phyloP scores from a whole-genome alignment of 1,139 yeast species.

The Yamadazyma epiphylla region DNA sequence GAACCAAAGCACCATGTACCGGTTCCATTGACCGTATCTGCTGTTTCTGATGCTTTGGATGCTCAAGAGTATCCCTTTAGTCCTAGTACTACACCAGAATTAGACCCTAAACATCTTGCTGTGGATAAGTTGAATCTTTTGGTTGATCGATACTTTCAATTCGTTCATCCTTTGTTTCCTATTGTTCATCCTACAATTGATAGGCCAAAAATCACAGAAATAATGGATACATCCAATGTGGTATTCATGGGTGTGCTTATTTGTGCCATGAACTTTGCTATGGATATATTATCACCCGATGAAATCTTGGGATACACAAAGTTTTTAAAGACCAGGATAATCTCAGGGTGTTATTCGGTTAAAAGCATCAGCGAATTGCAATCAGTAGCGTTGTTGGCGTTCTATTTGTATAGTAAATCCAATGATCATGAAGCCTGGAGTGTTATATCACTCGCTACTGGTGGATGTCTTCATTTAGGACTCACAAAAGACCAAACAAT shows the following conservation, averaged over 20 bases:
- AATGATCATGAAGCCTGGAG: slow-evolving; percentile 27
- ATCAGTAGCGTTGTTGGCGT: slow-evolving; percentile 22
- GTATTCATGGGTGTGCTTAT: slow-evolving; percentile 11
- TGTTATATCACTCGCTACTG: slow-evolving; percentile 14
- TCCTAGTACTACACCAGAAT: too few relatives aligned
- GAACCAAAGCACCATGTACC: not conserved
- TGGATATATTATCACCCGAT: slow-evolving; percentile 3
- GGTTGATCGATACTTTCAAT: slow-evolving; percentile 12
- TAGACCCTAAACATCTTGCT: slow-evolving; percentile 5
- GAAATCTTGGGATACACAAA: slow-evolving; percentile 7
- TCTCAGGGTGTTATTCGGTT: slow-evolving; percentile 18
- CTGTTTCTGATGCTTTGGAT: too few relatives aligned
- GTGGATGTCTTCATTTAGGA: slow-evolving; percentile 13
- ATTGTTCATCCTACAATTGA: slow-evolving; percentile 9
- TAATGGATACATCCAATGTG: slow-evolving; percentile 5
- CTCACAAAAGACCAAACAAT: slow-evolving; percentile 7
- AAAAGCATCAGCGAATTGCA: slow-evolving; percentile 18
- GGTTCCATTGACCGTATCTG: not conserved
- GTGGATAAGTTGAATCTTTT: slow-evolving; percentile 8
- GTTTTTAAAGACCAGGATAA: slow-evolving; percentile 13
- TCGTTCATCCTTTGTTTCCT: slow-evolving; percentile 14
- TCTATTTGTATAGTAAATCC: slow-evolving; percentile 19
- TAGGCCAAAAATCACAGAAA: slow-evolving; percentile 4
- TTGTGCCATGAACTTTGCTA: slow-evolving; percentile 6
- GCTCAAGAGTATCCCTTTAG: too few relatives aligned